Conservation (phyloP, 192 early-diverging fungal genomes). For the Coemansia sp. region DNA sequence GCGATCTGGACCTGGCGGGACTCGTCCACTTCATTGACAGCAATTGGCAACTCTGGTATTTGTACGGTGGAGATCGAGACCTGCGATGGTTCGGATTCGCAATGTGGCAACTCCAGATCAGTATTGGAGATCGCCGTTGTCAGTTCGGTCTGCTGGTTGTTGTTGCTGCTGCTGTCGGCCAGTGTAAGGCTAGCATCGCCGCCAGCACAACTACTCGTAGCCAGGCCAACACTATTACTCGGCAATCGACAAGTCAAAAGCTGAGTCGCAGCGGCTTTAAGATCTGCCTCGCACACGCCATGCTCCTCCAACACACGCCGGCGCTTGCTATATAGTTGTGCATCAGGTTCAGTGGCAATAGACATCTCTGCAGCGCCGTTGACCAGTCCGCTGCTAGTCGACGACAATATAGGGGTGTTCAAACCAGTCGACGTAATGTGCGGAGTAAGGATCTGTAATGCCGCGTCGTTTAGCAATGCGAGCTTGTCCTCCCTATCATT, state of each 20-base stretch:
- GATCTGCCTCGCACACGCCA: background rate
- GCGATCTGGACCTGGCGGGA: background rate
- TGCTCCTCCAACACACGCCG: background rate
- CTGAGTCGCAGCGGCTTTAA: background rate
- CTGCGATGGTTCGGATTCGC: background rate
- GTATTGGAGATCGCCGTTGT: background rate
- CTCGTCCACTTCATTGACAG: background rate
- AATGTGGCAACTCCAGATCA: background rate
- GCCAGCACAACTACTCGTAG: background rate
- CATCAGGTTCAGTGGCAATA: background rate
- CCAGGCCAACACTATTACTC: background rate
- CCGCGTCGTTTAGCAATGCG: conserved; percentile 22
- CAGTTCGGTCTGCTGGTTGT: background rate
- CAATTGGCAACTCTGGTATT: background rate
- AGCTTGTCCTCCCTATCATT: conserved; percentile 14
- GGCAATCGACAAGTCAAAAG: background rate
- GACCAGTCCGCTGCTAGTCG: background rate
- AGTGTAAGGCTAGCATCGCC: background rate
- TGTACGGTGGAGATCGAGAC: background rate
- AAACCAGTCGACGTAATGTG: background rate
- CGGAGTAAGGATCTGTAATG: conserved; percentile 25
- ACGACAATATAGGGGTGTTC: background rate
- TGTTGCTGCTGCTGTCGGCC: background rate
- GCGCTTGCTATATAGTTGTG: background rate
- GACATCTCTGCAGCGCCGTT: background rate